Evolutionary conservation across 768 basidiomycete genomes (phyloP), one percentile per base, ranked within the genome.

Genomic region (Paxillus rubicundulus): DNA sequence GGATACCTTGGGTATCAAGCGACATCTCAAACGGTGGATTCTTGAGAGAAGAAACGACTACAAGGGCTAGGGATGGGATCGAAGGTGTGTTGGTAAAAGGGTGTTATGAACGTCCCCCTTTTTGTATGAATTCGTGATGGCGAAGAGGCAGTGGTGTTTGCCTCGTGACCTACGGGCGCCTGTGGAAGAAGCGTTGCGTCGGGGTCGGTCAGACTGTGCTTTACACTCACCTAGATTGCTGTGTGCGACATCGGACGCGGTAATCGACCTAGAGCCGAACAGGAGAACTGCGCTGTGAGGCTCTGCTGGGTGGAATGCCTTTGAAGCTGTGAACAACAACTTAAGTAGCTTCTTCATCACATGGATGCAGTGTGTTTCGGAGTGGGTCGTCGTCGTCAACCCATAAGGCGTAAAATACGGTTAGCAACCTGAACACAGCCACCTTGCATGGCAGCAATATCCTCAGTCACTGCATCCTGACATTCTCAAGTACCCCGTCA

Each of bases 1-100:
- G 79, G 54, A 78, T 76, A 20, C 77, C 77, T 50, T 74, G 74
- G 1, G 67, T 54, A 52, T 76, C 64, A 39, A 78, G 67, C 28
- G 67, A 17, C 70, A 76, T 73, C 45, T 53, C 53, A 53, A 9
- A 39, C 32, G 52, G 42, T 1, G 41, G 17, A 54, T 9, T 43
- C 30, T 17, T 33, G 14, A 50, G 44, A 27, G 32, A 32, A 38
- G 43, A 34, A 21, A 43, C 8, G 50, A 37, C 28, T 44, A 40
- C 38, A 37, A 46, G 28, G 34, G 27, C 17, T 30, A 53, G 38
- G 21, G 21, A 52, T 30, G 33, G 42, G 36, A 34, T 47, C 18
- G 48, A 49, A 41, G 46, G 1, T 32, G 20, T 17, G 34, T 39
- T 28, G 24, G 55, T 52, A 17, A 16, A 37, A 49, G 40, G 47